These are phyloP conservation scores for Colletotrichum cuscutae DNA, from an alignment of 2,329 filamentous ascomycete genomes.

Conservation along the genomic window DNA sequence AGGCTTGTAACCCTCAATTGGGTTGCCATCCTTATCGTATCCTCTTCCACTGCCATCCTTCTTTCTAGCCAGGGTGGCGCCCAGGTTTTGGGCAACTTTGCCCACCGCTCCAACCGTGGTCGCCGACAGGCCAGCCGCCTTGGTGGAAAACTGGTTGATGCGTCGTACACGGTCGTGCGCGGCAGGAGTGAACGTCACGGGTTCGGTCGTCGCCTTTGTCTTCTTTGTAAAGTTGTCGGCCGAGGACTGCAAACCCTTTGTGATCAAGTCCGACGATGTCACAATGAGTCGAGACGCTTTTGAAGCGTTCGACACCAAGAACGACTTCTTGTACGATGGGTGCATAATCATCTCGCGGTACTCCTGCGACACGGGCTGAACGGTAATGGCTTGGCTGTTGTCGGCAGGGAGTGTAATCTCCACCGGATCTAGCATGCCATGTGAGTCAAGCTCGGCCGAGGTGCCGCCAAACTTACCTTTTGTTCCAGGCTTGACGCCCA, in stretches of 20 bases:
- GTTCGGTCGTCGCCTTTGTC: constrained; percentile 80
- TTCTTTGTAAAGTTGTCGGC: constrained; percentile 85
- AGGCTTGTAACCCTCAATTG: constrained; percentile 78
- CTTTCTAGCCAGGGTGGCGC: constrained; percentile 73
- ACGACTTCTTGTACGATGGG: constrained; percentile 90
- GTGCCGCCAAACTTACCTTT: constrained; percentile 87
- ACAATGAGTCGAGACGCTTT: constrained; percentile 92
- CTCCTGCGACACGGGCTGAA: constrained; percentile 74
- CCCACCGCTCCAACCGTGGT: constrained; percentile 88
- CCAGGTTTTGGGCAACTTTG: constrained; percentile 89
- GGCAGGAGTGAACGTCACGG: constrained; percentile 86
- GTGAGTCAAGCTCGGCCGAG: constrained; percentile 34
- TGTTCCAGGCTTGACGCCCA: constrained; percentile 81
- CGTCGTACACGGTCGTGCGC: constrained; percentile 88
- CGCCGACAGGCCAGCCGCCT: constrained; percentile 81
- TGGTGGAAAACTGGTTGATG: constrained; percentile 86
- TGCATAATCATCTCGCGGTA: constrained; percentile 84
- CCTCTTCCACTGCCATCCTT: constrained; percentile 66
- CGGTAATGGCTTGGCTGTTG: constrained; percentile 70
- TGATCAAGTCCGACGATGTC: constrained; percentile 82
- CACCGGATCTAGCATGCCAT: constrained; percentile 71
- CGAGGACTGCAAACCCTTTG: constrained; percentile 79
- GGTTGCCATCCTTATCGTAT: constrained; percentile 76
- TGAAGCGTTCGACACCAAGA: constrained; percentile 86
- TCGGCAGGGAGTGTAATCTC: constrained; percentile 80